Base-by-base conservation (phyloP, 345 rosid species). In the Lepidium aucheri region DNA sequence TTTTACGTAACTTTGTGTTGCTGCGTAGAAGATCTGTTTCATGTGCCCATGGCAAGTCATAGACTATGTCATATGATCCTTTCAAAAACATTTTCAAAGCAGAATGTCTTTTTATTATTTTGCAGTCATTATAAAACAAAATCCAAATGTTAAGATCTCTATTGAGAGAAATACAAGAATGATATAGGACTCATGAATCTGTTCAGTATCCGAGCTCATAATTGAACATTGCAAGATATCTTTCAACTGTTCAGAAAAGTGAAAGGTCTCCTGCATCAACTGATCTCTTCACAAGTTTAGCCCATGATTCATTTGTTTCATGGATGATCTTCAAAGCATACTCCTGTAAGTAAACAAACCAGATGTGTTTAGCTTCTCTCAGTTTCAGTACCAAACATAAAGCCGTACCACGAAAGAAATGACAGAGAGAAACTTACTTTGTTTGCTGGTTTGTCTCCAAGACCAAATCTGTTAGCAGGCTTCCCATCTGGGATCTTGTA, bases 401-500 rank as follows among this genome's bases (percentile, higher is more conserved):
- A 53, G 8, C 57, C 38, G 0, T 14, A 72, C 4, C 22, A 12
- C 9, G 15, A 64, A 14, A 64, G 46, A 57, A 10, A 1, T 0
- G 9, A 8, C 3, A 36, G 26, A 34, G 8, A 60, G 7, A 34
- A 58, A 43, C 33, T 26, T 67, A 94, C 99, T 92, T 91, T 91
- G 81, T 72, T 82, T 33, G 87, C 95, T 45, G 97, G 86, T 78
- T 87, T 81, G 84, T 89, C 88, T 67, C 97, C 95, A 46, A 95
- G 95, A 68, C 89, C 99, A 69, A 95, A 95, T 78, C 74, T 87
- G 79, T 95, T 95, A 35, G 99, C 97, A 61, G 97, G 99, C 70
- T 95, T 95, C 36, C 95, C 99, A 74, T 95, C 99, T 4, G 96
- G 99, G 68, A 84, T 86, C 77, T 95, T 91, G 78, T 95, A 95